Evolutionary conservation across 768 basidiomycete species (phyloP).

Genomic region (Mycena amicta): DNA sequence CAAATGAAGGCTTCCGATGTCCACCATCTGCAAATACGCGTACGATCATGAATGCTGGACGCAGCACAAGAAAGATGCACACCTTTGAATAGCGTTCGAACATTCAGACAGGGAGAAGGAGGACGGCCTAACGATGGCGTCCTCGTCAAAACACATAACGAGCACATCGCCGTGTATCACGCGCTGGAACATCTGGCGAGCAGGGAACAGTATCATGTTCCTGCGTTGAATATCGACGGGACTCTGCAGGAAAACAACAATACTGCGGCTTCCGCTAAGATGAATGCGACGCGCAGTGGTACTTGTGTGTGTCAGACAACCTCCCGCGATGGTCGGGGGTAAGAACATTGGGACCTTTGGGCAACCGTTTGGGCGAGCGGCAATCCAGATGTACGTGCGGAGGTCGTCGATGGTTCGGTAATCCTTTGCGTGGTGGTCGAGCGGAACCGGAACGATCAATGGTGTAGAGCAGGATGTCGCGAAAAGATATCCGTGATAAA

Average conservation of each 20-base stretch:
- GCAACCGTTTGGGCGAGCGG: background rate
- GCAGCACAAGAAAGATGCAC: background rate
- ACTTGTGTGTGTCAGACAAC: background rate
- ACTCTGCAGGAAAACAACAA: background rate
- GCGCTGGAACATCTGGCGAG: background rate
- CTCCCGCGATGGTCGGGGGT: background rate
- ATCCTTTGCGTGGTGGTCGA: background rate
- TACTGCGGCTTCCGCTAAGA: background rate
- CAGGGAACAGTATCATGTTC: background rate
- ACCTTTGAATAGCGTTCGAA: background rate
- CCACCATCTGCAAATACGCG: background rate
- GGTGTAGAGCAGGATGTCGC: background rate
- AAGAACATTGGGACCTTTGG: background rate
- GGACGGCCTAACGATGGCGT: background rate
- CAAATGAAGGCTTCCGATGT: background rate
- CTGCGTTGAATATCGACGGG: background rate
- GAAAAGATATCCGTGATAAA: background rate
- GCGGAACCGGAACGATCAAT: background rate
- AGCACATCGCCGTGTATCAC: background rate
- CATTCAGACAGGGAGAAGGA: background rate
- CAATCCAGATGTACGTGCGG: background rate
- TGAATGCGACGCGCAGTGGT: background rate
- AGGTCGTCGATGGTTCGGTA: background rate
- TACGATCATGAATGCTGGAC: background rate
- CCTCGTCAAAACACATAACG: background rate